Evolutionary conservation across 495 filamentous ascomycete species (phyloP).

Genomic region (Podospora pseudoanserina): DNA sequence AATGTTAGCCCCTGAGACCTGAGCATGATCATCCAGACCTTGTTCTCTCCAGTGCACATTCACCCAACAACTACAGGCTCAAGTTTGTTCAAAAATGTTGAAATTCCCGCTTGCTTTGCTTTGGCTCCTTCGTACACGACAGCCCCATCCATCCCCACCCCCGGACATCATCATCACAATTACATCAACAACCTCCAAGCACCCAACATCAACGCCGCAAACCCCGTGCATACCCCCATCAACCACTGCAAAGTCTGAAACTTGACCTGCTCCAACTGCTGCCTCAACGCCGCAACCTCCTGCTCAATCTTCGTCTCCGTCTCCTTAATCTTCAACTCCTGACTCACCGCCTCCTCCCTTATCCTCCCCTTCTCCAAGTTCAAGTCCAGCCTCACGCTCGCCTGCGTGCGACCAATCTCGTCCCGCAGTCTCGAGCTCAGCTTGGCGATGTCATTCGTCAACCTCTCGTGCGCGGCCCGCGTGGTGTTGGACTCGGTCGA

Average conservation of each 20-base stretch:
- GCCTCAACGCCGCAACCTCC: conserved; percentile 85
- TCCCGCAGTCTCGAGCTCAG: conserved; percentile 83
- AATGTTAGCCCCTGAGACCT: neutral
- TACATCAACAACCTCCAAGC: conserved; percentile 85
- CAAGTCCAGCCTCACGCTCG: conserved; percentile 82
- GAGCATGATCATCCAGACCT: neutral
- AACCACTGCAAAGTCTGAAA: conserved; percentile 97
- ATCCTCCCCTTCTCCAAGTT: conserved; percentile 98
- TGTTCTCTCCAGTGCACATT: neutral
- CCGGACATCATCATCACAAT: neutral
- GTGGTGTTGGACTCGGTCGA: conserved; percentile 86
- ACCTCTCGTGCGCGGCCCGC: conserved; percentile 82
- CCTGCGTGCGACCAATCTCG: conserved; percentile 91
- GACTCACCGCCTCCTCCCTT: conserved; percentile 91
- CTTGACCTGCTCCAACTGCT: conserved; percentile 94
- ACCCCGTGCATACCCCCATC: conserved; percentile 92
- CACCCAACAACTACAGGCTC: neutral
- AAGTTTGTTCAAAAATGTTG: neutral
- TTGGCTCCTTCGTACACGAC: neutral
- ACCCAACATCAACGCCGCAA: conserved; percentile 90
- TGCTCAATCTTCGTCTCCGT: conserved; percentile 98
- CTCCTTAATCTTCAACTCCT: conserved; percentile 98
- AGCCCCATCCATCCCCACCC: neutral
- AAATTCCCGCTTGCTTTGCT: neutral
- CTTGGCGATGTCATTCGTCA: conserved; percentile 92